A percentile compares a stretch with the other conserved stretches of the same genome.
Conservation (phyloP, 1,284 basidiomycete species). For the Stygiomarasmius scandens region DNA sequence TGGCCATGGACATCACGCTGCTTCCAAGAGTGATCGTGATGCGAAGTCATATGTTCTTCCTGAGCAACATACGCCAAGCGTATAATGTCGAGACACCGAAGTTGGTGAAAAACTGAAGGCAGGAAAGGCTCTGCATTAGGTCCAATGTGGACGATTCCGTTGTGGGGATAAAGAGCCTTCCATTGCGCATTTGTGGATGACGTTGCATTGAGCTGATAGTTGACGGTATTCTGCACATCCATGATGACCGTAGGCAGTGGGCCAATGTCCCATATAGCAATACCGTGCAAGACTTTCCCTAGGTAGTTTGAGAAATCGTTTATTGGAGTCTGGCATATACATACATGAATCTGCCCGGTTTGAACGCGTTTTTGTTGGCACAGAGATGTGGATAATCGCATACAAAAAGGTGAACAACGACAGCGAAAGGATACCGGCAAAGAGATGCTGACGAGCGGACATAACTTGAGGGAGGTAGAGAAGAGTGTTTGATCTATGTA, state of each 20-base stretch:
- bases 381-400: neutral
- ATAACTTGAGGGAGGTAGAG: neutral
- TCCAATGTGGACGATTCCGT: conserved; percentile 21
- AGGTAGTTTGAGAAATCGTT: neutral
- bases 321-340: neutral
- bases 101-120: conserved; percentile 26
- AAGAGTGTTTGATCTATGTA: neutral
- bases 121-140: conserved; percentile 17
- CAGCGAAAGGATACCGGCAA: neutral
- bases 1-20: neutral
- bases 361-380: neutral
- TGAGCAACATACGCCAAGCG: conserved; percentile 12
- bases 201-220: conserved; percentile 19
- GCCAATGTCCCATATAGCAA: neutral
- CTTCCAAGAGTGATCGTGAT: neutral
- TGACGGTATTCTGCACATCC: conserved; percentile 18
- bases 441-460: neutral
- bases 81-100: conserved; percentile 28
- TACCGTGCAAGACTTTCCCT: neutral
- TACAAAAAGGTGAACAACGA: neutral
- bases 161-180: conserved; percentile 16
- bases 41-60: neutral
- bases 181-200: conserved; percentile 18
- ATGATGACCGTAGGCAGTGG: conserved; percentile 9
- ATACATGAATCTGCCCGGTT: neutral